These are phyloP conservation scores for Silene conica DNA, from an alignment of 148 eudicot genomes.

Conservation along the genomic window DNA sequence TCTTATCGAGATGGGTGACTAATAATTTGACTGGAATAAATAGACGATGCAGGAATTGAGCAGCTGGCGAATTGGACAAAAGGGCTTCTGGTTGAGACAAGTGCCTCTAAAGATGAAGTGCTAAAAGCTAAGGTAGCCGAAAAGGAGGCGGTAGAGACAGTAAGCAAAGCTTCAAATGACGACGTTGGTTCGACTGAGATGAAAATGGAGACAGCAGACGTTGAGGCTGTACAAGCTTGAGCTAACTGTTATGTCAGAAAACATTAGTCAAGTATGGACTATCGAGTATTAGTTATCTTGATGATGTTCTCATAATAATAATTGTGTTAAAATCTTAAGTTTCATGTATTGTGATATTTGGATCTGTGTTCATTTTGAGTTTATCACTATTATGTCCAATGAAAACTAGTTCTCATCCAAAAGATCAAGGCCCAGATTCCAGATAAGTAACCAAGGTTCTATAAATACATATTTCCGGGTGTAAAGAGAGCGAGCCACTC, in stretches of 20 bases:
- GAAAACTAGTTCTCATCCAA: not conserved
- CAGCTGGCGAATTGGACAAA: conserved; percentile 42
- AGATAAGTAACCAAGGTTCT: no score
- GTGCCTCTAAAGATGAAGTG: conserved; percentile 6
- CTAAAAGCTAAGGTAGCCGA: conserved; percentile 17
- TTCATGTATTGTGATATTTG: not conserved
- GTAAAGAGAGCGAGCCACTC: not conserved
- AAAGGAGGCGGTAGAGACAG: conserved; percentile 10
- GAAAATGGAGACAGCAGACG: conserved; percentile 21
- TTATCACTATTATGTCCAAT: not conserved
- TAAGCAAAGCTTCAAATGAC: conserved; percentile 10
- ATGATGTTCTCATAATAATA: not conserved
- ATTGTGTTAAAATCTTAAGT: not conserved
- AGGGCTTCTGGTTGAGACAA: conserved; percentile 22
- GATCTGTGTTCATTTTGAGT: not conserved
- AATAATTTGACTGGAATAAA: conserved; percentile 6
- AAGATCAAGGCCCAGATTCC: no score
- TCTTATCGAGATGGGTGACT: not conserved
- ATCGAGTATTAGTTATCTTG: not conserved
- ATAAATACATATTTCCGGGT: no score
- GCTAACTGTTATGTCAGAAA: not conserved
- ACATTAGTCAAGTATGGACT: not conserved
- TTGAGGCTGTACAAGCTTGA: conserved; percentile 28
- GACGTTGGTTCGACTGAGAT: conserved; percentile 5
- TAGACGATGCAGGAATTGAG: conserved; percentile 52